A percentile compares a stretch with the other conserved stretches of the same genome.
These are phyloP conservation scores for Metschnikowia amazonensis DNA, from an alignment of 805 yeast species.

Conservation along the genomic window DNA sequence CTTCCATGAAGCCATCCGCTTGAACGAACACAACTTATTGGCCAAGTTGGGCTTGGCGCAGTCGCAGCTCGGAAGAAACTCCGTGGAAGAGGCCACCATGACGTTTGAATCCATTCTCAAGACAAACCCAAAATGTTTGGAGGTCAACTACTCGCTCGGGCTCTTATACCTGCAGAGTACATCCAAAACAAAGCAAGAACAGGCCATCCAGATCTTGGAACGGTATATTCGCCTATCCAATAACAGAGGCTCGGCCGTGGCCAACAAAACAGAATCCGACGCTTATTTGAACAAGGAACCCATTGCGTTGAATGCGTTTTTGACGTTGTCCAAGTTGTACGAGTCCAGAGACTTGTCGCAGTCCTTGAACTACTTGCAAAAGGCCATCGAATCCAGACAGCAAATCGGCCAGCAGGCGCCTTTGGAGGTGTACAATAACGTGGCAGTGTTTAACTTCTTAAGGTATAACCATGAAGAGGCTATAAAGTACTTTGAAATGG, in stretches of 20 bases:
- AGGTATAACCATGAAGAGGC: constrained; percentile 61
- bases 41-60: constrained; percentile 85
- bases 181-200: constrained; percentile 37
- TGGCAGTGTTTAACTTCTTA: constrained; percentile 77
- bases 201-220: constrained; percentile 64
- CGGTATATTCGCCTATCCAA: constrained; percentile 62
- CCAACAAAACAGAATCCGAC: constrained; percentile 22
- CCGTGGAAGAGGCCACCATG: constrained; percentile 77
- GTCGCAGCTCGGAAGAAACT: constrained; percentile 70
- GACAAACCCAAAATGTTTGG: constrained; percentile 63
- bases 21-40: constrained; percentile 59
- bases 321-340: constrained; percentile 64
- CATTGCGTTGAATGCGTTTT: constrained; percentile 57
- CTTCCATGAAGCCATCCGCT: constrained; percentile 68
- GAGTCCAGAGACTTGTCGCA: constrained; percentile 65
- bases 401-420: constrained; percentile 45
- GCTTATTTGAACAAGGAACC: constrained; percentile 46
- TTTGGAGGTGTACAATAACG: constrained; percentile 67
- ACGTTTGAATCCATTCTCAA: constrained; percentile 75
- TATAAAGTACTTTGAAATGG: constrained; percentile 47
- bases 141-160: constrained; percentile 74
- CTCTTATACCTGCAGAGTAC: constrained; percentile 58
- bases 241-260: constrained; percentile 37
- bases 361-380: constrained; percentile 59
- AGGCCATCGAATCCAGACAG: constrained; percentile 52